Conservation (phyloP, 164 flowering plant genomes). For the Macadamia tetraphylla region DNA sequence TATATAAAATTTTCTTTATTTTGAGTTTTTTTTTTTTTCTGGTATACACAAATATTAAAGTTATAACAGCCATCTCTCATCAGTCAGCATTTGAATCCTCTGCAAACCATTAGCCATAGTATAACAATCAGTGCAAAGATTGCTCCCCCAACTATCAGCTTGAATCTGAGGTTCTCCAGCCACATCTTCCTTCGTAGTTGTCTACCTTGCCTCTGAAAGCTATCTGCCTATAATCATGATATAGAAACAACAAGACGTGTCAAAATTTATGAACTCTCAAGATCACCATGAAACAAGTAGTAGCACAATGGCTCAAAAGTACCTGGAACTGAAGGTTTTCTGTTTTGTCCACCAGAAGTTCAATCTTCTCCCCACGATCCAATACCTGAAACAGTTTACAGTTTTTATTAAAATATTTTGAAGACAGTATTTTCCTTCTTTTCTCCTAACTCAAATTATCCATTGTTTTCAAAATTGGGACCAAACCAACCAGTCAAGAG, state of each 20-base stretch:
- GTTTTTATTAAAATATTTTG: not conserved
- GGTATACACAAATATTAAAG: too few species aligned
- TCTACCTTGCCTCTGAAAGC: conserved; percentile 98
- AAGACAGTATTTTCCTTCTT: not conserved
- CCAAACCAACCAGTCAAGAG: too few species aligned
- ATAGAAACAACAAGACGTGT: not conserved
- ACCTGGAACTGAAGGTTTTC: conserved; percentile 98
- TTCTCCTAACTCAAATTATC: not conserved
- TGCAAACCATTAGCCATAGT: conserved; percentile 57
- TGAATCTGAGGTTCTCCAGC: conserved; percentile 81
- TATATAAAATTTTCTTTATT: too few species aligned
- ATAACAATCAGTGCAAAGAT: conserved; percentile 47
- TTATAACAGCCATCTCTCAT: not conserved
- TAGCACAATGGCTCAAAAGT: not conserved
- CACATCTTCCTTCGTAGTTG: conserved; percentile 93
- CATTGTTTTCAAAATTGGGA: not conserved
- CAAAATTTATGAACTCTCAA: not conserved
- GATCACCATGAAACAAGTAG: not conserved
- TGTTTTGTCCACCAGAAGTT: conserved; percentile 94
- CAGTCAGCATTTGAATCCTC: conserved; percentile 63
- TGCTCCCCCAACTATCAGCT: conserved; percentile 68
- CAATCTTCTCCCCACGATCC: conserved; percentile 96
- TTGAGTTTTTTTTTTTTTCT: not conserved
- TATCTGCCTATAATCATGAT: conserved; percentile 61
- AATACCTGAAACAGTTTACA: conserved; percentile 44